phyloP scores from a whole-genome alignment of 148 eudicot species.

The Limonium bicolor region DNA sequence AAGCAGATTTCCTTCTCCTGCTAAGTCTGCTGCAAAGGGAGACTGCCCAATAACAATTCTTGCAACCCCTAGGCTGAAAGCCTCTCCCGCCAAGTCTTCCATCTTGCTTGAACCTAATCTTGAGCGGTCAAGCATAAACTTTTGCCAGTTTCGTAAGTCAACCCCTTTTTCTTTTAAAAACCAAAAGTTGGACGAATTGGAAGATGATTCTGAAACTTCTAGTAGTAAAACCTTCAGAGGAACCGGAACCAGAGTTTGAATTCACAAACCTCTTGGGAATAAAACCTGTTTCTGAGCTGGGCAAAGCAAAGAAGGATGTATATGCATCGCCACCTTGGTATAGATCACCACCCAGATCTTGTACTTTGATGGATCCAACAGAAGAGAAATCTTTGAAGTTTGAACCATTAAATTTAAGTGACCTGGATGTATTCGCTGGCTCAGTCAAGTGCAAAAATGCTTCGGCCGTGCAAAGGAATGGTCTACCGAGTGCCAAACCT shows the following conservation, averaged over 20 bases:
- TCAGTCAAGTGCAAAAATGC: slow-evolving; percentile 17
- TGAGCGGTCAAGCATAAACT: slow-evolving; percentile 16
- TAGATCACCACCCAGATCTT: slow-evolving; percentile 84
- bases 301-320: slow-evolving; percentile 19
- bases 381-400: slow-evolving; percentile 24
- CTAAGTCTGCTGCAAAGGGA: no score
- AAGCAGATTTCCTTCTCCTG: no score
- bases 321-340: slow-evolving; percentile 75
- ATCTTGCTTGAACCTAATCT: slow-evolving; percentile 44
- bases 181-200: slow-evolving; percentile 15
- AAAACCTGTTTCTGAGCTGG: slow-evolving; percentile 17
- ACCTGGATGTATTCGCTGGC: slow-evolving; percentile 13
- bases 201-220: slow-evolving; percentile 40
- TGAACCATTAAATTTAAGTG: slow-evolving; percentile 10
- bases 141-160: slow-evolving; percentile 21
- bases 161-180: slow-evolving; percentile 51
- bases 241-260: no score
- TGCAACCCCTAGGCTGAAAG: slow-evolving; percentile 53
- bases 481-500: slow-evolving; percentile 7
- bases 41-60: slow-evolving; percentile 23
- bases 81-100: slow-evolving; percentile 54
- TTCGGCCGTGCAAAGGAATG: slow-evolving; percentile 4
- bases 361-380: slow-evolving; percentile 64
- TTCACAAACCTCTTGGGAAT: no score
- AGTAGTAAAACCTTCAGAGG: slow-evolving; percentile 20